Evolutionary conservation across 768 basidiomycete genomes (phyloP).

Genomic region (Gautieria morchelliformis): DNA sequence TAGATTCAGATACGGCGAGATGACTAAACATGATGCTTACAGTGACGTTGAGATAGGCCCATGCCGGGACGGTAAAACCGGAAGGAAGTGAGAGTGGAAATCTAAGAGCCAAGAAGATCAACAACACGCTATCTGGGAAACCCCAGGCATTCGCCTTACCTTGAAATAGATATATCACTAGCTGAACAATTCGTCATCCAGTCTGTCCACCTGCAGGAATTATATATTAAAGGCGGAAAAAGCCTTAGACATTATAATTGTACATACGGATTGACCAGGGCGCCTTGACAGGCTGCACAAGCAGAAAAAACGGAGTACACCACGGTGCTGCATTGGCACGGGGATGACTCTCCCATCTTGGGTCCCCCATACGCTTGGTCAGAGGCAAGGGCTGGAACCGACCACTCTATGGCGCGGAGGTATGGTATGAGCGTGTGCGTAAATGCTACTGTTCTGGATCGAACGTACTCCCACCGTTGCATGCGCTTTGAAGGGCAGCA

Average conservation of each 20-base stretch:
- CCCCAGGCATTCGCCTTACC: not conserved
- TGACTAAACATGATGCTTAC: not conserved
- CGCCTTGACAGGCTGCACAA: not conserved
- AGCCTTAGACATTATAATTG: no score
- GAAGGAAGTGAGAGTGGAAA: not conserved
- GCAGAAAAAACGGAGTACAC: not conserved
- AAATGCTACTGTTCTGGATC: not conserved
- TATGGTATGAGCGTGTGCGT: not conserved
- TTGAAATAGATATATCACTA: not conserved
- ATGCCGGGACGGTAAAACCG: not conserved
- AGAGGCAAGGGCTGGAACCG: not conserved
- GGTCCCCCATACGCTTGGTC: not conserved
- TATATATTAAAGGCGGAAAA: no score
- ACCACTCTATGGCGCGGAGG: not conserved
- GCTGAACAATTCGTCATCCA: conserved; percentile 1
- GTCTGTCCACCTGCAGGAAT: not conserved
- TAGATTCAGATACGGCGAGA: not conserved
- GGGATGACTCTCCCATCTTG: not conserved
- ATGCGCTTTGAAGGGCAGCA: not conserved
- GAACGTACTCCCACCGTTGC: not conserved
- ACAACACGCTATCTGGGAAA: not conserved
- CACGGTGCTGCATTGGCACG: conserved; percentile 5
- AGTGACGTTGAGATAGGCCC: conserved; percentile 1
- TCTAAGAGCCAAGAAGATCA: not conserved
- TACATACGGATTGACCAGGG: not conserved